Base-by-base conservation (phyloP, 176 grass and related monocot genomes). In the Hyparrhenia diplandra region DNA sequence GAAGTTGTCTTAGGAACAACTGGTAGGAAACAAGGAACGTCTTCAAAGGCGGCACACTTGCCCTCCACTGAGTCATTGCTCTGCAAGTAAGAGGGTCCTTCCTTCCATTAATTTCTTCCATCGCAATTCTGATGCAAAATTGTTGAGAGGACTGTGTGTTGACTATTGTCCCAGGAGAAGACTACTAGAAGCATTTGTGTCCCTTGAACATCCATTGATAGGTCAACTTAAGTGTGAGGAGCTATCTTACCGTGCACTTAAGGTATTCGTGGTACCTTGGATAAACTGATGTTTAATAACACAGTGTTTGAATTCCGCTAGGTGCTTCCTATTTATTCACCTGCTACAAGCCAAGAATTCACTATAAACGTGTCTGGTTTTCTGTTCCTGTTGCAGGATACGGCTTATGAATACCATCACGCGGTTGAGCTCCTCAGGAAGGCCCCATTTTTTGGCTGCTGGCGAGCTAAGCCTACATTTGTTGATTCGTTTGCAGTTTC, bases 1-100 rank as follows among this genome's bases (percentile, higher is more conserved):
- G 90, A 94, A 89, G 92, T 94, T 84, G 34, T 98, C 47, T 77
- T 94, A 55, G 90, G 86, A 79, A 98, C 90, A 85, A 91, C 92
- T 11, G 95, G 95, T 10, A 98, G 92, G 81, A 98, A 94, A 93
- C 95, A 98, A 84, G 95, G 92, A 31, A 84, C 95, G 16, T 98
- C 95, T 58, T 76, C 84, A 13, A 93, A 94, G 75, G 90, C 89
- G 32, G 88, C 81, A 49, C 71, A 75, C 51, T 82, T 76, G 51
- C 91, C 91, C 66, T 94, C 91, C 69, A 93, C 88, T 0, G 90
- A 95, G 61, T 89, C 92, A 79, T 88, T 94, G 84, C 59, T 98
- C 7, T 98, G 92, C 95, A 94, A 98, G 95, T 93, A 98, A 68
- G 89, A 41, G 80, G 21, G 46, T 11, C 61, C 34, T 76, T 77